A percentile compares a stretch with the other conserved stretches of the same genome.
phyloP scores from a whole-genome alignment of 1,284 basidiomycete genomes.

The Rhodotorula sp. region DNA sequence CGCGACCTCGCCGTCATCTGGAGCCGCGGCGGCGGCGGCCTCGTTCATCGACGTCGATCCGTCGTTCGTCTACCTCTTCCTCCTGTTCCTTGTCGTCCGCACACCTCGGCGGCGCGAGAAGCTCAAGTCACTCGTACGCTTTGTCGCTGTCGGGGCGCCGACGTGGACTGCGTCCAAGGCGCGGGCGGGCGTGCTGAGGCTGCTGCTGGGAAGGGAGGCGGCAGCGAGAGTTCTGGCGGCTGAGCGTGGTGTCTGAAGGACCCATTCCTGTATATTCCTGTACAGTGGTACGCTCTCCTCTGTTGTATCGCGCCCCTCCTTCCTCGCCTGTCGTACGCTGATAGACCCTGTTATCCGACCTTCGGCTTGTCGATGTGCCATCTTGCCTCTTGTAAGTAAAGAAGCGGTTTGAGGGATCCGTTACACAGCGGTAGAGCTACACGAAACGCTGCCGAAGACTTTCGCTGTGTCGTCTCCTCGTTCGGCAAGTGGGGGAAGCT shows the following conservation, averaged over 20 bases:
- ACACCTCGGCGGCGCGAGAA: constrained; percentile 29
- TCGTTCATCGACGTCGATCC: constrained; percentile 25
- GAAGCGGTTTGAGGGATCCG: too few species aligned
- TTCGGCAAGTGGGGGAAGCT: too few species aligned
- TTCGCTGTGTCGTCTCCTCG: too few species aligned
- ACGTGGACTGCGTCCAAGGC: background rate
- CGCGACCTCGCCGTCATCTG: background rate
- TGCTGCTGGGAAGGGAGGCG: constrained; percentile 7
- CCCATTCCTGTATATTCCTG: too few species aligned
- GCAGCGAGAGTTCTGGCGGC: constrained; percentile 2
- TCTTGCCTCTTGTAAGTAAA: too few species aligned
- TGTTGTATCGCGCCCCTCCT: too few species aligned
- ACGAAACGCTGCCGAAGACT: too few species aligned
- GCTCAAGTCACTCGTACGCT: constrained; percentile 1
- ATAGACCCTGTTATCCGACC: too few species aligned
- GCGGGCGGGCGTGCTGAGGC: constrained; percentile 1
- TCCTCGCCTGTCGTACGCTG: too few species aligned
- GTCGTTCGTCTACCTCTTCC: constrained; percentile 16
- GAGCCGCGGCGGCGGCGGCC: background rate
- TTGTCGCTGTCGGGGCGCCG: constrained; percentile 1
- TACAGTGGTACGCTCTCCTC: too few species aligned
- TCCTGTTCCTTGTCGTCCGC: constrained; percentile 28
- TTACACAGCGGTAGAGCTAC: too few species aligned
- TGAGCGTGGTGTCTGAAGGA: background rate
- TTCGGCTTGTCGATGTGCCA: too few species aligned